These are phyloP conservation scores for Beta corolliflora DNA, from an alignment of 179 eudicot genomes.

Conservation along the genomic window DNA sequence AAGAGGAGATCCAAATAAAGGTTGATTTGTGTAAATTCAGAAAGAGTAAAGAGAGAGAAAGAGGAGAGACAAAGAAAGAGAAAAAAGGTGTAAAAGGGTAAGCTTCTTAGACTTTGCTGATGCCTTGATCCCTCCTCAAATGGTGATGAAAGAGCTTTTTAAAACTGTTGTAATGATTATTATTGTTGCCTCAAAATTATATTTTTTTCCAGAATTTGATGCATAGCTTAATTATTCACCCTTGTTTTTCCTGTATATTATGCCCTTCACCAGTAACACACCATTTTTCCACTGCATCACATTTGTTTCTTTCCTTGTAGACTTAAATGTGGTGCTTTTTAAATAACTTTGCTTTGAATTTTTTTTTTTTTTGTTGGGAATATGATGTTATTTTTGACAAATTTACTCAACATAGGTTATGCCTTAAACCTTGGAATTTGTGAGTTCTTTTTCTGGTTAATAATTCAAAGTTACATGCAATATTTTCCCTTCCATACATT, in stretches of 20 bases:
- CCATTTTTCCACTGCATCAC: slow-evolving; percentile 1
- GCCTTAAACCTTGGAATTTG: slow-evolving; percentile 34
- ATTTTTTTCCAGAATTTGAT: slow-evolving; percentile 28
- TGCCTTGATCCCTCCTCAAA: slow-evolving; percentile 33
- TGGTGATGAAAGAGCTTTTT: slow-evolving; percentile 19
- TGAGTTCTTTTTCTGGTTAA: slow-evolving; percentile 25
- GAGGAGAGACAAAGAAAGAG: too few relatives aligned
- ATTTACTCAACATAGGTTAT: slow-evolving; percentile 24
- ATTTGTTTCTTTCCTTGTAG: slow-evolving; percentile 18
- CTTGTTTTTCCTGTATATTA: slow-evolving; percentile 13
- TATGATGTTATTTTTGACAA: slow-evolving; percentile 27
- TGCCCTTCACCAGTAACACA: neutral
- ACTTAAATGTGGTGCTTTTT: slow-evolving; percentile 29
- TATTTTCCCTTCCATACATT: neutral
- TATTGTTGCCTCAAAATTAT: slow-evolving; percentile 4
- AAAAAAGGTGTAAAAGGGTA: slow-evolving; percentile 13
- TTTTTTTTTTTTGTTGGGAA: neutral
- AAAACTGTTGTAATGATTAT: neutral
- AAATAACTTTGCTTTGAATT: neutral
- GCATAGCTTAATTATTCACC: neutral
- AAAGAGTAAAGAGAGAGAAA: slow-evolving; percentile 5
- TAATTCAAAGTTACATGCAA: slow-evolving; percentile 1
- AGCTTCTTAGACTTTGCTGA: slow-evolving; percentile 23
- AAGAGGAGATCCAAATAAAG: neutral
- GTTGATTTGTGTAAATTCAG: slow-evolving; percentile 19